Base-by-base conservation (phyloP, 129 eudicot genomes). In the Cynara cardunculus region DNA sequence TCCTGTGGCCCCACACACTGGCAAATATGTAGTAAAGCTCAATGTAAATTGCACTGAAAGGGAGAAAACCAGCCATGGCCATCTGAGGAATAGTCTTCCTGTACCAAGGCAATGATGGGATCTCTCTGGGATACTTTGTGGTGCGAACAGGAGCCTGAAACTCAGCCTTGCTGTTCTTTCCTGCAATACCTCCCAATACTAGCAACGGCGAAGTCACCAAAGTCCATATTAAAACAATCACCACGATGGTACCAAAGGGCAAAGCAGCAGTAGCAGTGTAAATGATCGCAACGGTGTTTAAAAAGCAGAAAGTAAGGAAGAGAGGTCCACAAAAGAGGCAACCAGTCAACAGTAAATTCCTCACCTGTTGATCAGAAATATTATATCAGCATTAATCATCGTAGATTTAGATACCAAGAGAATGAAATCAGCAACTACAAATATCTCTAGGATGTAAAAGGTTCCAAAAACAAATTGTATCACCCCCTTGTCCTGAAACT, bases 1-100 rank as follows among this genome's bases (percentile, higher is more conserved):
- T 90, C 78, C 91, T 79, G 88, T 90, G 94, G 62, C 94, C 94
- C 94, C 94, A 90, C n/a, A 90, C 94, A 70, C 94, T 90, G 70
- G 94, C 94, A 80, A 90, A 90, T 32, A 90, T 90, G 85, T 90
- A 90, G 73, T 90, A 90, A 72, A 90, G 94, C 75, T 90, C 94
- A 27, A 90, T 90, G 44, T 90, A 90, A 27, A 90, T 90, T 1
- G 94, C 94, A 67, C 94, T 90, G 77, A 90, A 90, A 8, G 94
- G 94, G 56, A 90, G 76, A 82, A 90, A 90, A 21, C 94, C 94
- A 77, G 94, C 91, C 94, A 90, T 90, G 62, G 94, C 94, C 91
- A 90, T 90, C 80, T 90, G 94, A 69, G 94, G 94, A 76, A 90
- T 76, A 27, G 91, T 86, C 66, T 85, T 88, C 34, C 94, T 82